Percentiles rank a stretch among this genome's conserved stretches.
Conservation (phyloP, 768 basidiomycete species). For the Daedaleopsis sinensis region DNA sequence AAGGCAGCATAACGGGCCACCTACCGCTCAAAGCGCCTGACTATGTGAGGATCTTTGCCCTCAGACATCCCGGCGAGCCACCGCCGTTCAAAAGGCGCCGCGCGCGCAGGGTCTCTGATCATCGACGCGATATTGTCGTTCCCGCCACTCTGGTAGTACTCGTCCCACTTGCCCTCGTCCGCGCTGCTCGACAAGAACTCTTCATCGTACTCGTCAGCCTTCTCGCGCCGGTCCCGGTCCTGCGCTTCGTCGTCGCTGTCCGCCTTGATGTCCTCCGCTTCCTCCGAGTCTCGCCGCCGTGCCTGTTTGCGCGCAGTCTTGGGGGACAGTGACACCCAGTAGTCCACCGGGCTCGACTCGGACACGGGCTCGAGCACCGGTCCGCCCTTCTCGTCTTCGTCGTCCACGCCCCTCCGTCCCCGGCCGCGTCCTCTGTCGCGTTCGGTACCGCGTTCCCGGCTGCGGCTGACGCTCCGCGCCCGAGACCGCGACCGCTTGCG, state of each 20-base stretch:
- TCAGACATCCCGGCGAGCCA: slow-evolving; percentile 94
- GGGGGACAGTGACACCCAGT: slow-evolving; percentile 60
- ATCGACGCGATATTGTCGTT: slow-evolving; percentile 60
- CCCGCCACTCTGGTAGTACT: slow-evolving; percentile 41
- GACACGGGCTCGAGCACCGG: slow-evolving; percentile 14
- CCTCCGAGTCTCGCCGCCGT: slow-evolving; percentile 41
- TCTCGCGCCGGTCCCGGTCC: slow-evolving; percentile 22
- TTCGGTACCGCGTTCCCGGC: background rate
- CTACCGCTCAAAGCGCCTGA: slow-evolving; percentile 78
- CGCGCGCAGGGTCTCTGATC: slow-evolving; percentile 81
- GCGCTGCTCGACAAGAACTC: slow-evolving; percentile 30
- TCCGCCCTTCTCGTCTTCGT: slow-evolving; percentile 24
- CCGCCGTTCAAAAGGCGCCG: slow-evolving; percentile 73
- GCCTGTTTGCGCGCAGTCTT: slow-evolving; percentile 51
- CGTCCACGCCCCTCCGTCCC: background rate
- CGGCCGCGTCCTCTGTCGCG: background rate
- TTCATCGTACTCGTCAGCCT: slow-evolving; percentile 30
- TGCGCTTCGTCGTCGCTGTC: slow-evolving; percentile 8
- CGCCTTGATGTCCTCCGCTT: slow-evolving; percentile 30
- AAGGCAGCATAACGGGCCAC: slow-evolving; percentile 27
- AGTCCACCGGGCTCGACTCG: slow-evolving; percentile 27
- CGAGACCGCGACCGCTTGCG: slow-evolving; percentile 27
- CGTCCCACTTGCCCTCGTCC: slow-evolving; percentile 37
- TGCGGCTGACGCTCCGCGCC: slow-evolving; percentile 22
- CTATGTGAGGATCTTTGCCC: slow-evolving; percentile 70